phyloP scores from a whole-genome alignment of 2,329 filamentous ascomycete genomes.

The Neonectria coccinea region DNA sequence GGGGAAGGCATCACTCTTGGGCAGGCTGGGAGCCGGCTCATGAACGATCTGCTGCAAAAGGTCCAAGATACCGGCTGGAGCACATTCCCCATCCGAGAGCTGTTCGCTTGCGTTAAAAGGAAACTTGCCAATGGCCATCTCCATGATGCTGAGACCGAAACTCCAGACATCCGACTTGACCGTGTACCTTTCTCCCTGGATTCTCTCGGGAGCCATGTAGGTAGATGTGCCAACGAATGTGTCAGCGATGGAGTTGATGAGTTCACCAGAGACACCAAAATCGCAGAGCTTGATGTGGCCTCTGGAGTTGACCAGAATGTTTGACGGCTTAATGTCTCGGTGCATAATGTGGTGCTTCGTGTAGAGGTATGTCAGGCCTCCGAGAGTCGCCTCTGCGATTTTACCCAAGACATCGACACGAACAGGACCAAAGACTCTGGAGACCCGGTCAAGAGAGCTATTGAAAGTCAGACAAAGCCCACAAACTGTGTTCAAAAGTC shows the following conservation, averaged over 20 bases:
- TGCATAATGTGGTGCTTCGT: slow-evolving; percentile 98
- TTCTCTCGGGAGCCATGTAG: slow-evolving; percentile 99
- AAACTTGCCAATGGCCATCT: slow-evolving; percentile 96
- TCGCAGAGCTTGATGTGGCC: slow-evolving; percentile 98
- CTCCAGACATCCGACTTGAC: slow-evolving; percentile 99
- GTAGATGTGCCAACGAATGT: slow-evolving; percentile 99
- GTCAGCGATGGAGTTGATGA: slow-evolving; percentile 97
- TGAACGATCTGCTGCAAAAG: slow-evolving; percentile 97
- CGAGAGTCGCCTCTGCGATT: slow-evolving; percentile 95
- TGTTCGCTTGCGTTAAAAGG: slow-evolving; percentile 85
- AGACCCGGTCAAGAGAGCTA: slow-evolving; percentile 93
- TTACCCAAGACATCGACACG: slow-evolving; percentile 97
- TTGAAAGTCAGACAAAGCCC: slow-evolving; percentile 27
- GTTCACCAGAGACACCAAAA: slow-evolving; percentile 97
- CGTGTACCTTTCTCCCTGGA: slow-evolving; percentile 95
- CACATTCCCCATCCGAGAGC: slow-evolving; percentile 78
- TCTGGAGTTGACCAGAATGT: slow-evolving; percentile 93
- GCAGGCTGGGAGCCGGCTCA: slow-evolving; percentile 91
- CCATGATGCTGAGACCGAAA: slow-evolving; percentile 95
- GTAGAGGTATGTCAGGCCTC: slow-evolving; percentile 94
- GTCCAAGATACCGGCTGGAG: slow-evolving; percentile 94
- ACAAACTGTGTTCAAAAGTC: too few relatives aligned
- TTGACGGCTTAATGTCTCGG: slow-evolving; percentile 97
- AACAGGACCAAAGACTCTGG: slow-evolving; percentile 92
- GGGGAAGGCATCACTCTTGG: slow-evolving; percentile 97